Conservation (phyloP, 1,284 basidiomycete genomes). For the Pseudozyma sp. region DNA sequence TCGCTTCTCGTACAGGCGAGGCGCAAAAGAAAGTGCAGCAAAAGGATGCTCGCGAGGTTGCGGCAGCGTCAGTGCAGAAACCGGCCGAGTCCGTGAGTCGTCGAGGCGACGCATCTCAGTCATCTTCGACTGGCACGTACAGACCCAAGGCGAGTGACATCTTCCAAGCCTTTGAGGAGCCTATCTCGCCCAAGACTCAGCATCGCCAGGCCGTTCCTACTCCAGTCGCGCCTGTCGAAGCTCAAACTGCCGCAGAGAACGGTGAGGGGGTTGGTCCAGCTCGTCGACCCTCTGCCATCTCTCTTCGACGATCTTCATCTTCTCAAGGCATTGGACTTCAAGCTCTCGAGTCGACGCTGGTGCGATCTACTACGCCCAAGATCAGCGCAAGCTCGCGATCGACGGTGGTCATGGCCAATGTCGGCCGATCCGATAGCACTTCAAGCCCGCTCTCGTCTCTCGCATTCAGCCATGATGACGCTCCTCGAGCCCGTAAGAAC, state of each 20-base stretch:
- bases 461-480: conserved; percentile 16
- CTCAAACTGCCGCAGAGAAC: conserved; percentile 4
- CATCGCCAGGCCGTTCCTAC: background rate
- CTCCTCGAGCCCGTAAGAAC: conserved; percentile 41
- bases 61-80: conserved; percentile 3
- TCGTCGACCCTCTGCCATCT: conserved; percentile 15
- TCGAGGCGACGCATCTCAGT: conserved; percentile 19
- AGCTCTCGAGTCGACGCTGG: conserved; percentile 46
- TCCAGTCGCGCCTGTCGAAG: background rate
- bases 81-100: conserved; percentile 13
- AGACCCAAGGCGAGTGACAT: conserved; percentile 52
- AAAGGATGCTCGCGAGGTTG: background rate
- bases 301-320: conserved; percentile 35
- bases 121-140: conserved; percentile 25
- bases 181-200: background rate
- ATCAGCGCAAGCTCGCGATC: conserved; percentile 8
- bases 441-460: conserved; percentile 29
- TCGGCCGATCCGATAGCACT: conserved; percentile 21
- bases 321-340: conserved; percentile 50
- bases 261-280: background rate
- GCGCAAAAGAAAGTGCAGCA: background rate
- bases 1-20: conserved; percentile 8
- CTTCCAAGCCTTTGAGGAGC: conserved; percentile 18
- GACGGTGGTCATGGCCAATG: conserved; percentile 28
- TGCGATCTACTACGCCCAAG: conserved; percentile 43